Evolutionary conservation across 2,329 filamentous ascomycete species (phyloP), one percentile per base, ranked within the genome.

Genomic region (Aspergillus vadensis): DNA sequence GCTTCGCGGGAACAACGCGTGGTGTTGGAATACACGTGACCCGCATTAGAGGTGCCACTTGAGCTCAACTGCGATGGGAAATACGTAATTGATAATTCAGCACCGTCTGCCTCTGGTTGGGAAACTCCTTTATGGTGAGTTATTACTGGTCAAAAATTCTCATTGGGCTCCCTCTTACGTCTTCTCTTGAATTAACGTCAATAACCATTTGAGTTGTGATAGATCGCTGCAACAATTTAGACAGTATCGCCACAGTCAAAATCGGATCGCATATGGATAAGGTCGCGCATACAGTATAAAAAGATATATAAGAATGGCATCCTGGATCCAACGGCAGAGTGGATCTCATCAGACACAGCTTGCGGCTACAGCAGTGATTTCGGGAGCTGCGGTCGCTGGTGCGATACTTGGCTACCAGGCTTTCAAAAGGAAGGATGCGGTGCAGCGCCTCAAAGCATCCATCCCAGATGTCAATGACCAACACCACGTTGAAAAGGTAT

Each of bases 371-470:
- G 77, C 78, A 25, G 73, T 78, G n/a, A 61, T 80, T 21, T 79
- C 77, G 7, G 77, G 77, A 41, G 77, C 74, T 51, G 76, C 77
- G 59, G 78, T 79, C 44, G 78, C 78, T 21, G 79, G 80, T 65
- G 80, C 83, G 1, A 85, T 88, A 50, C 75, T 87, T 50, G 83
- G 84, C 3, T 80, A 84, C 56, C 85, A 88, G 69, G 80, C 83
- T 57, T 79, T 83, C 38, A 80, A 79, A 64, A 79, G 84, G 60
- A 81, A 80, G 69, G 83, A 84, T 65, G 82, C 81, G 52, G 80
- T 88, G 21, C 77, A 82, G 58, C 79, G 85, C 52, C 69, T 89
- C 59, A 88, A 88, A 67, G 82, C 81, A 47, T 87, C 85, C 1
- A 88, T 89, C 63, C 86, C 85, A 21, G 78, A 79, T n/a, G 66